Evolutionary conservation across 768 basidiomycete genomes (phyloP), one percentile per base, ranked within the genome.

Genomic region (Guyanaporus albipodus): DNA sequence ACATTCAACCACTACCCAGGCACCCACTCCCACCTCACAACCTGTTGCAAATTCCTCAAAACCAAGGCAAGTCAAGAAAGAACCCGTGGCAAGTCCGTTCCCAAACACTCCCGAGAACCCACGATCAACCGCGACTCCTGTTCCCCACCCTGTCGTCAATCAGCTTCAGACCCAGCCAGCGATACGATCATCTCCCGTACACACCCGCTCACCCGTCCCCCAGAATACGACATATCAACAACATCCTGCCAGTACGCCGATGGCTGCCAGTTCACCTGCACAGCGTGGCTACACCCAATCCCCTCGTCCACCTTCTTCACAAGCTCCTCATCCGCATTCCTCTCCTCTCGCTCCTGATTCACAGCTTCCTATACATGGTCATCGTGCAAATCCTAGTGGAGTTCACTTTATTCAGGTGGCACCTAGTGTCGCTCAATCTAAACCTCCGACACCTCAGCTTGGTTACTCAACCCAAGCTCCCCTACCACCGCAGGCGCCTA

Each of bases 261-360:
- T 55, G n/a, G 24, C 60, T 32, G 37, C 53, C 6, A 34, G 50
- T 38, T 68, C 65, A 18, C 65, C 65, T 36, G 64, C 64, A 23
- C 65, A 60, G 34, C 62, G 67, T 29, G 61, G 62, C 15, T 66
- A 68, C 53, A 66, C 65, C 33, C 65, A 67, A 39, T 68, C 65
- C 21, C 65, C 65, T 29, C 67, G 66, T 21, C 64, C 64, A 23
- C 58, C 62, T 14, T 67, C 64, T 31, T 65, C 65, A 6, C 64
- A 66, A 51, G 38, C 64, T 14, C 54, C 49, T 17, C 64, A 55
- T 46, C 46, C 54, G 17, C 64, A 57, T 33, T 68, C 64, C 22
- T 66, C 65, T 12, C 65, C 65, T 39, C 64, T 57, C 3, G 55
- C 52, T 5, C 19, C 56, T 2, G 64, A 67, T 41, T 62, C 58